Evolutionary conservation across 768 basidiomycete species (phyloP), one percentile per base, ranked within the genome.

Genomic region (Auricularia cornea): DNA sequence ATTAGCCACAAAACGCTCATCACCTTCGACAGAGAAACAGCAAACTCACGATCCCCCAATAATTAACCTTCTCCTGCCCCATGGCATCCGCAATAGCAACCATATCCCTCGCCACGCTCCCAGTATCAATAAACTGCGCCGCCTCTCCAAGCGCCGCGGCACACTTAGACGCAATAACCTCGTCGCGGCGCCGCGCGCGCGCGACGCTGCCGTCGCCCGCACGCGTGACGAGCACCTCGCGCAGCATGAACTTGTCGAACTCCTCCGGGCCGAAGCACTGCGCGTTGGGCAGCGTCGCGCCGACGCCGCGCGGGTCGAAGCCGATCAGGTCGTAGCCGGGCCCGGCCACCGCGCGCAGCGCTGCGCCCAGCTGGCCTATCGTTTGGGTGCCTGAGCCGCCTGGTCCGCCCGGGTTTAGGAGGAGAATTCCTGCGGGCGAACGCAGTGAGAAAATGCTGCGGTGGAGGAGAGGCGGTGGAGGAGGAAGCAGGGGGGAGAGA

Each of bases 1-100:
- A n/a, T n/a, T n/a, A n/a, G n/a, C n/a, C n/a, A n/a, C n/a, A n/a
- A n/a, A n/a, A n/a, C n/a, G n/a, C n/a, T n/a, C n/a, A n/a, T n/a
- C n/a, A n/a, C n/a, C n/a, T n/a, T n/a, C n/a, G n/a, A n/a, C n/a
- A n/a, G n/a, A n/a, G n/a, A n/a, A n/a, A n/a, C n/a, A n/a, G n/a
- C n/a, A n/a, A n/a, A n/a, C n/a, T n/a, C n/a, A n/a, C n/a, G 51
- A 52, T 52, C 6, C 70, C 68, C 69, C 67, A 70, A 41, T 68
- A 71, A 28, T 63, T 61, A 6, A 71, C 30, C 41, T 62, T 63
- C 14, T 60, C 54, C 59, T 59, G 29, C 48, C 63, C 63, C 11
- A 63, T 30, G 16, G 63, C 63, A 16, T 11, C 4, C 6, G 59
- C 33, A 33, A 63, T 51, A 23, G 23, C 26, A 35, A 59, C 20